Evolutionary conservation across 2,329 filamentous ascomycete species (phyloP), one percentile per base, ranked within the genome.

Genomic region (Ceratocystis cubensis): DNA sequence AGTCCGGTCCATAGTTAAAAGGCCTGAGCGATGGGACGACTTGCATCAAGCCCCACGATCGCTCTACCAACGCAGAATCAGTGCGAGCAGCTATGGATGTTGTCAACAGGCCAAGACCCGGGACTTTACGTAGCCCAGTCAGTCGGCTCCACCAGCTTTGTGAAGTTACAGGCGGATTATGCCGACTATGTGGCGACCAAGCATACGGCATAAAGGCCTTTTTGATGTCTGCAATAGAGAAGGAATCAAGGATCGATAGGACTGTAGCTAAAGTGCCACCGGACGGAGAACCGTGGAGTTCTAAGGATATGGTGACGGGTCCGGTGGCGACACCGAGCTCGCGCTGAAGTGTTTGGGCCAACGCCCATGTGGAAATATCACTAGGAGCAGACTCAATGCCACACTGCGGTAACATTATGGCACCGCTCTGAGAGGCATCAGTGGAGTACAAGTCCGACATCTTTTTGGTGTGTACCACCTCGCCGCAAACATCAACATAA

Each of bases 261-360:
- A 85, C 77, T 0, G 90, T 91, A 44, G 83, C 80, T 3, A 92
- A 75, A 1, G 88, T 87, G 61, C 86, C 86, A n/a, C 85, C 85
- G 1, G 85, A 88, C 2, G 83, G 80, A 1, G 75, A 71, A 30
- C 76, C 73, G 77, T 72, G 74, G 20, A 81, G 75, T 67, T 80
- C 75, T 37, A 82, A 71, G 0, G 80, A 79, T 17, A 87, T 73
- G 1, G 81, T 78, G 17, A 85, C 81, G 67, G 86, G 81, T 61
- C 76, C 76, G 1, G 81, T 82, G 15, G 77, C 75, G 2, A 78
- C 78, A 20, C 77, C 76, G 25, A 85, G 73, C 65, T 80, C 74
- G 62, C 79, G 76, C 46, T 80, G 80, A 66, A 85, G 76, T 59
- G 76, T 73, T 62, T 79, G 78, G 15, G 81, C 78, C 65, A 86